Base-by-base conservation (phyloP, 1,284 basidiomycete genomes). In the Cryptococcus sp. region DNA sequence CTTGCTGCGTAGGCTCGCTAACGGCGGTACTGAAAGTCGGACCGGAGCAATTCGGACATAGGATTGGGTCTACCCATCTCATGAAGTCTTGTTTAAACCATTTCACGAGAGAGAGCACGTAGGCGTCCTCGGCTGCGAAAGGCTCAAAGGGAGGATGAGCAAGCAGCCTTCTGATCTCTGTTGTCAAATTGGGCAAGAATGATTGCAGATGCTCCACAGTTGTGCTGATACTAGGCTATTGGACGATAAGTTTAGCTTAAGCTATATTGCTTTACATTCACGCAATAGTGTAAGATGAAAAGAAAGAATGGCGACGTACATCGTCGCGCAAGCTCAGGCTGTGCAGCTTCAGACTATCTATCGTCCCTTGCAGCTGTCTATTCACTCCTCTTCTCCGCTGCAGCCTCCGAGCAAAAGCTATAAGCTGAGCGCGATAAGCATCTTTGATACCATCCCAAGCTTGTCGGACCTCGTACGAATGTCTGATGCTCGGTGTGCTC, bases 11-110 rank as follows among this genome's bases (percentile, higher is more conserved):
- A 5, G 77, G 66, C 16, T 58, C 38, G 1, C 49, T 64, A 0
- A 13, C 20, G 0, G 64, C 69, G 6, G 46, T 41, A 4, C 46
- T 51, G n/a, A 40, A 40, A 1, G 80, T 81, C 13, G 53, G 41
- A 0, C 70, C 71, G 0, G 60, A 56, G 55, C 81, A 82, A 5
- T 7, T 22, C 0, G 72, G 58, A 54, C 81, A 82, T 22, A 64
- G 70, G 53, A 81, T 77, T 2, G 80, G 81, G 61, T 82, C 81
- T 13, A 75, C 72, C 81, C 81, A 82, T 46, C 65, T 67, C 67
- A 81, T 79, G 62, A 74, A 81, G 40, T 64, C 59, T 16, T 65
- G 50, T 61, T 81, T 81, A 72, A 81, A 81, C 81, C 81, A 82
- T 46, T 67, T 57, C 15, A 79, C 79, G 8, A 81, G 67, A 3